Base-by-base conservation (phyloP, 2,329 filamentous ascomycete genomes). In the Aspergillus puulaauensis region DNA sequence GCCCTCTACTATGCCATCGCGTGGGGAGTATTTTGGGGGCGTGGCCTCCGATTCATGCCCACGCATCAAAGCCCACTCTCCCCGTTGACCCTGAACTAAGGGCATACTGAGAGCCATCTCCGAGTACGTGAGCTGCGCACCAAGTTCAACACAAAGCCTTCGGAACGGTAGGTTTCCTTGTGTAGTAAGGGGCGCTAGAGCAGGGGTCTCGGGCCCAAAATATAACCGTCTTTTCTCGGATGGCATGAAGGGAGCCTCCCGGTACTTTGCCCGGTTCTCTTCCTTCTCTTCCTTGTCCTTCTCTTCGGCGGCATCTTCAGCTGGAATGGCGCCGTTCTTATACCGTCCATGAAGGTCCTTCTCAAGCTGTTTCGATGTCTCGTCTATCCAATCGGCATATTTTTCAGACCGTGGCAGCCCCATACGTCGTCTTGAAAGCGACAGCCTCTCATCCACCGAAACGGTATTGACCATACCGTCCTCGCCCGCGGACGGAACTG, bases 31-130 rank as follows among this genome's bases (percentile, higher is more conserved):
- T 37, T 82, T 84, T 17, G 93, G 93, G 23, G 91, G 85, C 21
- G 79, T 75, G 17, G 89, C 80, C 75, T 99, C 95, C 6, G 88
- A 90, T 71, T 92, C 87, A 71, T 99, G 95, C 3, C 91, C 91
- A 75, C 95, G 96, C 82, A 98, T 86, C 55, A 99, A 80, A 19
- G 95, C 92, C 95, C 95, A 99, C 78, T 99, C 95, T 2, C 88
- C 83, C 76, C 93, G 96, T 63, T 90, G 86, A 37, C 95, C 95
- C 74, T 97, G 92, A 6, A 99, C 83, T 43, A 99, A 78, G 9
- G 93, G 93, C 74, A 96, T 79, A 27, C 91, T 88, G 84, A 99
- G 90, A 4, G 93, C 95, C 95, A 99, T 99, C 76, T 99, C 95
- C 0, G 93, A 98, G 79, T 96, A 99, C 0, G 95, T 99, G 49